phyloP scores from a whole-genome alignment of 495 filamentous ascomycete species.

The Pyronema omphalodes region DNA sequence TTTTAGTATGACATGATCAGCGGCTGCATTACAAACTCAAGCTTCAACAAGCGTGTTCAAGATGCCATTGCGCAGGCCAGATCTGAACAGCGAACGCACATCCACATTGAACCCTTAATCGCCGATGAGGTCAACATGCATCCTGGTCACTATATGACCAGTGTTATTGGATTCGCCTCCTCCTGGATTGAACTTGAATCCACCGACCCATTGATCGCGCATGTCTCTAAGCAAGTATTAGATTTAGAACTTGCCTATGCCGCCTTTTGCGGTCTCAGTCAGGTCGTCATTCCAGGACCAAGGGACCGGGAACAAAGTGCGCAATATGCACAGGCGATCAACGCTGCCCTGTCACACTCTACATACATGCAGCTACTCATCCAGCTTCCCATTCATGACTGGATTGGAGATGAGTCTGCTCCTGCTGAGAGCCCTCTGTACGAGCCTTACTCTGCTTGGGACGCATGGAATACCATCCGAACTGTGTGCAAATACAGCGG shows the following conservation, averaged over 20 bases:
- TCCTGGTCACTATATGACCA: constrained; percentile 21
- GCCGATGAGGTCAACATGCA: constrained; percentile 20
- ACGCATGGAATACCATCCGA: constrained; percentile 79
- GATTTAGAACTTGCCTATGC: constrained; percentile 85
- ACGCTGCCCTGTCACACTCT: constrained; percentile 53
- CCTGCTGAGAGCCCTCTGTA: constrained; percentile 8
- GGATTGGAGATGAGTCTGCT: constrained; percentile 25
- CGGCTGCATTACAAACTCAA: constrained; percentile 62
- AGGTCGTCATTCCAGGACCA: constrained; percentile 65
- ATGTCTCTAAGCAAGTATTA: constrained; percentile 37
- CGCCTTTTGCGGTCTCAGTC: constrained; percentile 76
- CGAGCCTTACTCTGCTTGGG: constrained; percentile 43
- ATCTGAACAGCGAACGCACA: constrained; percentile 41
- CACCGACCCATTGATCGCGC: constrained; percentile 17
- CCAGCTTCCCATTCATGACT: constrained; percentile 57
- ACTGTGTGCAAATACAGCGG: constrained; percentile 70
- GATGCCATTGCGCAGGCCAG: constrained; percentile 23
- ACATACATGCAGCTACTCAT: constrained; percentile 64
- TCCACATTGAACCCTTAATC: constrained; percentile 23
- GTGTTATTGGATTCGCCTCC: constrained; percentile 20
- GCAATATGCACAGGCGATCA: constrained; percentile 72
- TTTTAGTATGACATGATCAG: constrained; percentile 84
- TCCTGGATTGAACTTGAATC: constrained; percentile 24
- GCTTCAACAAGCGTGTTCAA: constrained; percentile 60
- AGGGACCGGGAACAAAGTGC: constrained; percentile 27